Base-by-base conservation (phyloP, 2,329 filamentous ascomycete genomes). In the Diaporthe eres region DNA sequence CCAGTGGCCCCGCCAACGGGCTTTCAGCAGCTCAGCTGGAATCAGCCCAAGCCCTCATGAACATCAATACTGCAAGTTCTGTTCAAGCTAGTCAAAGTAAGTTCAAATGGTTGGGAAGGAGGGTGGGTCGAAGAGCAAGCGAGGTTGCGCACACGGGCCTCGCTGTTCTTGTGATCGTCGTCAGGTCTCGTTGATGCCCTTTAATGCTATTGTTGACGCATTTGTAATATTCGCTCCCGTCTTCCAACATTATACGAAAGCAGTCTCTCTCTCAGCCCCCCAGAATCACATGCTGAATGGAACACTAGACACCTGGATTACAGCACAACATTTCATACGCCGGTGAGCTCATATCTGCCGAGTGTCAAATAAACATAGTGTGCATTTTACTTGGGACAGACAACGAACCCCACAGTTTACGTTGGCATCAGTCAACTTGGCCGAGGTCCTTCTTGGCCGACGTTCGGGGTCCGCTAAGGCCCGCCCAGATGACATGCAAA, bases 371-470 rank as follows among this genome's bases (percentile, higher is more conserved):
- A 19, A 31, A 31, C 28, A 44, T 37, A 47, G 60, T 22, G 25
- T 47, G 8, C 22, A 3, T 19, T 63, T 13, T 63, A 44, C 60
- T 28, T 63, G 8, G 37, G 28, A 19, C 60, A 65, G 39, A 22
- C 60, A 44, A 65, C 12, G 4, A 47, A 65, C 60, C 39, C 60
- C 60, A 65, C 60, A 22, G 31, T 47, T 65, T 31, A 47, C 10
- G 42, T 31, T 44, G 25, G 15, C 39, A 65, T 47, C 25, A 22
- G 4, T 47, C 60, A 47, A 28, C 39, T 47, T 47, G 60, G 60
- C 60, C 60, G 60, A 65, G 60, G 60, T 47, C 25, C 25, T 47
- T 44, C 15, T 65, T 65, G 60, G 39, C 60, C 13, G 39, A 13
- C 15, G 37, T 1, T 65, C 60, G 39, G 60, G 60, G 25, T 47